A percentile compares a stretch with the other conserved stretches of the same genome.
phyloP scores from a whole-genome alignment of 352 stramenopile species.

The Pythium plurisporium region DNA sequence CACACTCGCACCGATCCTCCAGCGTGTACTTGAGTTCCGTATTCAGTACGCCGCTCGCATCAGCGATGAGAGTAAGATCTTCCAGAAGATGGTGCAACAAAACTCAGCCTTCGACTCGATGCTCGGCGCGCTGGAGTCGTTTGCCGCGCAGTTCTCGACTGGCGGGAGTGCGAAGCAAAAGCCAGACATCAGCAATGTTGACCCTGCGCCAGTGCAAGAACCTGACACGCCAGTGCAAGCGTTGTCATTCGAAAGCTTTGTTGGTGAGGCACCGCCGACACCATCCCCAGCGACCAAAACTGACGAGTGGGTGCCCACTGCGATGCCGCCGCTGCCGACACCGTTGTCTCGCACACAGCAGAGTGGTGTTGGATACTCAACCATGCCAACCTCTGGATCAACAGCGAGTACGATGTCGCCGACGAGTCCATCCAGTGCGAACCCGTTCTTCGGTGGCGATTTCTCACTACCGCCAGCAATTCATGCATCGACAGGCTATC shows the following conservation, averaged over 20 bases:
- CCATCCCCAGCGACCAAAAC: not conserved
- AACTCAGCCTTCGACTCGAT: slow-evolving; percentile 35
- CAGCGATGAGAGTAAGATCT: slow-evolving; percentile 42
- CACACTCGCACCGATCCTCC: slow-evolving; percentile 56
- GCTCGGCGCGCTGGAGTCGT: slow-evolving; percentile 38
- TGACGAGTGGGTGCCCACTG: not conserved
- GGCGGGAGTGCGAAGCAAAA: not conserved
- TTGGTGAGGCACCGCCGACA: slow-evolving; percentile 26
- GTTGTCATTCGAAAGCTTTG: slow-evolving; percentile 64
- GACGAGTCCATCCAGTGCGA: slow-evolving; percentile 1
- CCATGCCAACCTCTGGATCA: not conserved
- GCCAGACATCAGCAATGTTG: not conserved
- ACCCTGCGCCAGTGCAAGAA: not conserved
- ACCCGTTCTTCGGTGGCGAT: slow-evolving; percentile 1
- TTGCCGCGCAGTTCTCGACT: slow-evolving; percentile 23
- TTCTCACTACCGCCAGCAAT: not conserved
- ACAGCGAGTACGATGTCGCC: not conserved
- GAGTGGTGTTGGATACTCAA: not conserved
- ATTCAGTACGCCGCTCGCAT: slow-evolving; percentile 53
- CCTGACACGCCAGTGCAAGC: slow-evolving; percentile 32
- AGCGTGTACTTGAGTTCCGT: slow-evolving; percentile 63
- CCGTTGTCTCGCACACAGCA: not conserved
- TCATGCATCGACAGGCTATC: not conserved
- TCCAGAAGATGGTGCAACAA: slow-evolving; percentile 47
- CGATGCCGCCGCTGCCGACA: slow-evolving; percentile 12